A percentile compares a stretch with the other conserved stretches of the same genome.
phyloP scores from a whole-genome alignment of 2,329 filamentous ascomycete species.

The Colletotrichum endophyticum region DNA sequence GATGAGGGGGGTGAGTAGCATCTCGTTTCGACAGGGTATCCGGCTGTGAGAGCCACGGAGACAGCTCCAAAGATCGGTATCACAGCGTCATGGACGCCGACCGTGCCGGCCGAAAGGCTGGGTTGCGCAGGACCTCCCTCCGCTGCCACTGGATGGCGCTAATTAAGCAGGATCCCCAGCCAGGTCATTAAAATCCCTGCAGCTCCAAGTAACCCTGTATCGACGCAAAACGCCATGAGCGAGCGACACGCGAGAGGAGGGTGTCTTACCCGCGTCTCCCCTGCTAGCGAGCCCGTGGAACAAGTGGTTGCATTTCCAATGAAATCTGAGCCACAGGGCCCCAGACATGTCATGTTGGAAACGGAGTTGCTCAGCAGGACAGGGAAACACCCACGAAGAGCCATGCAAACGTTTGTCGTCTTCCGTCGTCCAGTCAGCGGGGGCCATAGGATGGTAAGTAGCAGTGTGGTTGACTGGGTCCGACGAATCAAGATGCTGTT shows the following conservation, averaged over 20 bases:
- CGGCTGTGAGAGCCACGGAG: not conserved
- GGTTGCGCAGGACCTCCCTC: not conserved
- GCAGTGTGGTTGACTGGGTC: not conserved
- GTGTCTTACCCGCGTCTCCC: conserved; percentile 16
- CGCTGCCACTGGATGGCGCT: not conserved
- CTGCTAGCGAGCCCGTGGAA: not conserved
- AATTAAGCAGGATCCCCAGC: not conserved
- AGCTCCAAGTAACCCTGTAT: not conserved
- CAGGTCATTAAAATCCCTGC: conserved; percentile 21
- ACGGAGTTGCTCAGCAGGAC: not conserved
- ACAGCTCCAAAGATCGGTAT: not conserved
- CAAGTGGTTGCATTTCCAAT: conserved; percentile 8
- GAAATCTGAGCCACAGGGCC: not conserved
- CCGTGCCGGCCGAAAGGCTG: conserved; percentile 10
- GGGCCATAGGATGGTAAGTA: not conserved
- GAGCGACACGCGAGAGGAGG: conserved; percentile 1
- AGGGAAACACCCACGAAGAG: not conserved
- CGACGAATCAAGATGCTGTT: not conserved
- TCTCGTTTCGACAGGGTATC: conserved; percentile 16
- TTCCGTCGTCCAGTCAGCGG: conserved; percentile 4
- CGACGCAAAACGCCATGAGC: not conserved
- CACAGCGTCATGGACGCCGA: conserved; percentile 17
- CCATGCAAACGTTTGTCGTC: conserved; percentile 1
- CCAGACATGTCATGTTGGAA: conserved; percentile 9
- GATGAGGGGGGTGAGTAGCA: conserved; percentile 12